Evolutionary conservation across 306 rosid genomes (phyloP), one percentile per base, ranked within the genome.

Genomic region (Vachellia collinsii): DNA sequence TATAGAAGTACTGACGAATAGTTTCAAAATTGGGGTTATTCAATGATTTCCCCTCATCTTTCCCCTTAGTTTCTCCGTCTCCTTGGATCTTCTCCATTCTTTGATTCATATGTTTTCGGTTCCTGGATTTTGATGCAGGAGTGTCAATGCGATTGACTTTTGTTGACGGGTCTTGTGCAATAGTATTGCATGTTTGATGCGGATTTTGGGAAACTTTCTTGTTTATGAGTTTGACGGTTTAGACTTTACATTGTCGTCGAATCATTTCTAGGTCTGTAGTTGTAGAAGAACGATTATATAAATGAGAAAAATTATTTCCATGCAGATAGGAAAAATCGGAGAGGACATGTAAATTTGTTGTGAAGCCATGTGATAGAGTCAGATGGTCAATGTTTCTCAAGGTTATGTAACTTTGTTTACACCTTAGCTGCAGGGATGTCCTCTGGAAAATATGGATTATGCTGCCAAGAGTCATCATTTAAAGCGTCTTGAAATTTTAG

Each of bases 281-380:
- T 43, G 39, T 36, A 72, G 63, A 34, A 4, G 36, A 72, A 29
- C 10, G 44, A 50, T 29, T 61, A 13, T 29, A 1, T 13, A 13
- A 29, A 13, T 34, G 42, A 62, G 4, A 14, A 25, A 23, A 29
- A 29, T 11, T 5, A 62, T 29, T 29, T 29, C 42, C 68, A 13
- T 6, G 68, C 41, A 25, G 68, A 47, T 77, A 9, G 54, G 72
- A 58, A 75, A 81, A 44, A 65, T 58, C 64, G 22, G 42, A 75
- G 36, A 53, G 70, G 4, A 65, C 16, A 75, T 13, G 23, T 64
- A 17, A 3, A 51, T 81, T 56, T 81, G 59, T 51, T 34, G 20
- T 59, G 77, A 70, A 51, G 53, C 11, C 47, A 62, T 47, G 47
- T 37, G 17, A 22, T 65, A 73, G 41, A 47, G 67, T 64, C 67